phyloP scores from a whole-genome alignment of 176 grass and related monocot species.

The Rhynchospora breviuscula region DNA sequence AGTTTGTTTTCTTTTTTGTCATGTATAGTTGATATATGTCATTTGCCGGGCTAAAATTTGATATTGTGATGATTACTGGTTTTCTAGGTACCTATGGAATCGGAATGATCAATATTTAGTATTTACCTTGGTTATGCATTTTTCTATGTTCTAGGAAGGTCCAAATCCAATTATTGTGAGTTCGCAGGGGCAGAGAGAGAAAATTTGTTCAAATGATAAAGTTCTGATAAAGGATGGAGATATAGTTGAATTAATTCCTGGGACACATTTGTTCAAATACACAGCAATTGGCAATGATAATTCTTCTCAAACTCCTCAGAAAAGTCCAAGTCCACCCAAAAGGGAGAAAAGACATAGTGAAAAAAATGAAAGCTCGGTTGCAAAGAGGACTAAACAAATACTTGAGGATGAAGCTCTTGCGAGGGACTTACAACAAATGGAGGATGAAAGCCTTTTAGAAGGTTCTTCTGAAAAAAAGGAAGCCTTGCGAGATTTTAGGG shows the following conservation, averaged over 20 bases:
- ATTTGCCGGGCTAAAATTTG: neutral
- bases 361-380: constrained; percentile 15
- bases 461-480: constrained; percentile 35
- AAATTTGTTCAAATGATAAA: constrained; percentile 56
- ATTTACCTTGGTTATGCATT: neutral
- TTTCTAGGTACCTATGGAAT: neutral
- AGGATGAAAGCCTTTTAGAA: constrained; percentile 1
- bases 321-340: constrained; percentile 25
- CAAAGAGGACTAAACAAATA: constrained; percentile 60
- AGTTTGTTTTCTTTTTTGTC: neutral
- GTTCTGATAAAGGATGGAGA: constrained; percentile 51
- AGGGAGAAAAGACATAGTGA: constrained; percentile 64
- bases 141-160: constrained; percentile 54
- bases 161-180: constrained; percentile 65
- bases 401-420: constrained; percentile 60
- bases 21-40: neutral
- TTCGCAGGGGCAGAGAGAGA: constrained; percentile 51
- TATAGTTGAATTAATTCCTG: constrained; percentile 78
- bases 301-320: constrained; percentile 15
- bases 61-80: neutral
- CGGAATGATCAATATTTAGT: neutral
- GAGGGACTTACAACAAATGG: constrained; percentile 36
- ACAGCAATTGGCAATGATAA: constrained; percentile 26
- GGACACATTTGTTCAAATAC: constrained; percentile 61
- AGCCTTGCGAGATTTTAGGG: constrained; percentile 24